These are phyloP conservation scores for Salpingoeca rosetta DNA, from an alignment of 78 protist species.

Conservation along the genomic window DNA sequence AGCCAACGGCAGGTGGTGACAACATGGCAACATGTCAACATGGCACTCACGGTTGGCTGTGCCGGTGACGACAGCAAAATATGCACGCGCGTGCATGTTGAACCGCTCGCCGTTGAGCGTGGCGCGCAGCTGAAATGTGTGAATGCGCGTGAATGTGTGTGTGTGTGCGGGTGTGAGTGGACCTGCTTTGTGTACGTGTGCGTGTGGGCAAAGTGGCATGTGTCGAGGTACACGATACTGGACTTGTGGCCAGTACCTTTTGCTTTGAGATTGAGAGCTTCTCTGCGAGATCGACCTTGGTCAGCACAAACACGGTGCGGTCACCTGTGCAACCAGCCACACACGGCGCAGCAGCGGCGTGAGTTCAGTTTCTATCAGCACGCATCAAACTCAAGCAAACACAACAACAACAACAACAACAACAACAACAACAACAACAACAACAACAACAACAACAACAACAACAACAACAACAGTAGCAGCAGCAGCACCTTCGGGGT, in stretches of 20 bases:
- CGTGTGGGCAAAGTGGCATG: too few relatives aligned
- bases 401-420: too few relatives aligned
- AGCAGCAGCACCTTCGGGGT: conserved; percentile 13
- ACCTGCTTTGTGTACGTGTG: too few relatives aligned
- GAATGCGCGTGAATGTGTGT: neutral
- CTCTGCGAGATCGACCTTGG: conserved; percentile 36
- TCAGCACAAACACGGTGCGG: conserved; percentile 25
- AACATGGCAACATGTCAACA: neutral
- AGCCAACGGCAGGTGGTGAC: neutral
- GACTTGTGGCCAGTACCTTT: too few relatives aligned
- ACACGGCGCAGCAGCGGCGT: too few relatives aligned
- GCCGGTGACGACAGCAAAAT: conserved; percentile 34
- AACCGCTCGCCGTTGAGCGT: conserved; percentile 21
- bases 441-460: neutral
- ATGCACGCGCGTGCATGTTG: conserved; percentile 25
- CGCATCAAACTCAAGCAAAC: neutral
- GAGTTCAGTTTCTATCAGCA: too few relatives aligned
- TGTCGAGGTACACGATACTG: neutral
- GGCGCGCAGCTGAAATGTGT: neutral
- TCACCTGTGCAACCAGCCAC: too few relatives aligned
- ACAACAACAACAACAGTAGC: too few relatives aligned
- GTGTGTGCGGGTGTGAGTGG: too few relatives aligned
- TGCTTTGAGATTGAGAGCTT: too few relatives aligned
- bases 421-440: neutral
- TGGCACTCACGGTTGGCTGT: neutral